Percentiles rank a stretch among this genome's conserved stretches.
These are phyloP conservation scores for Medicago truncatula DNA, from an alignment of 306 rosid species.

Conservation along the genomic window DNA sequence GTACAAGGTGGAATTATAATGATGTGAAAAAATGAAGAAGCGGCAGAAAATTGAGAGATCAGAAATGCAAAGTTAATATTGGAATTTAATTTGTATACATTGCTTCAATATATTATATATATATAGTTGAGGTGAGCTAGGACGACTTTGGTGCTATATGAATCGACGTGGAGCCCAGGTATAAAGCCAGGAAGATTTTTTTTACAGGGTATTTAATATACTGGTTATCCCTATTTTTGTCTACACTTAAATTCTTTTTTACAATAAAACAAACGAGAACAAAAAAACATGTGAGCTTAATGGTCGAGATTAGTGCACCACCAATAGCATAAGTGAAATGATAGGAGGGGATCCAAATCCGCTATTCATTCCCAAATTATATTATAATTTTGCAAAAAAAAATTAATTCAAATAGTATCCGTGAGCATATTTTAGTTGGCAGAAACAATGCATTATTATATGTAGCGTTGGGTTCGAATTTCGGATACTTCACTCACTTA, in stretches of 20 bases:
- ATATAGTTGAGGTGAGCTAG: background rate
- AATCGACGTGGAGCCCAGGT: background rate
- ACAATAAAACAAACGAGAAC: too few species aligned
- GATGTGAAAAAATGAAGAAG: background rate
- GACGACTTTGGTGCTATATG: conserved; percentile 1
- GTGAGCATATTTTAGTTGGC: too few species aligned
- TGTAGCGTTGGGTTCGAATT: too few species aligned
- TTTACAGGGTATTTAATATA: background rate
- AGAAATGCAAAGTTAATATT: background rate
- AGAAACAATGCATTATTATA: too few species aligned
- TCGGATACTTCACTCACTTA: too few species aligned
- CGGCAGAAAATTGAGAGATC: background rate
- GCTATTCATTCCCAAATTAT: background rate
- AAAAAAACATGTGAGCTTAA: too few species aligned
- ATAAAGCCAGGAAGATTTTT: background rate
- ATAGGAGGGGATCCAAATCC: too few species aligned
- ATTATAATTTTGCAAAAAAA: too few species aligned
- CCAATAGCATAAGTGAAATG: too few species aligned
- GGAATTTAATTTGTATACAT: background rate
- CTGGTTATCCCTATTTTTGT: background rate
- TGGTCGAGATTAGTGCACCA: too few species aligned
- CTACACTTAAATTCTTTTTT: background rate
- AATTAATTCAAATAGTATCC: too few species aligned
- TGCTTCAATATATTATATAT: background rate
- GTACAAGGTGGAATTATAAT: background rate